Conservation (phyloP, 306 rosid genomes). For the Inga laurina region DNA sequence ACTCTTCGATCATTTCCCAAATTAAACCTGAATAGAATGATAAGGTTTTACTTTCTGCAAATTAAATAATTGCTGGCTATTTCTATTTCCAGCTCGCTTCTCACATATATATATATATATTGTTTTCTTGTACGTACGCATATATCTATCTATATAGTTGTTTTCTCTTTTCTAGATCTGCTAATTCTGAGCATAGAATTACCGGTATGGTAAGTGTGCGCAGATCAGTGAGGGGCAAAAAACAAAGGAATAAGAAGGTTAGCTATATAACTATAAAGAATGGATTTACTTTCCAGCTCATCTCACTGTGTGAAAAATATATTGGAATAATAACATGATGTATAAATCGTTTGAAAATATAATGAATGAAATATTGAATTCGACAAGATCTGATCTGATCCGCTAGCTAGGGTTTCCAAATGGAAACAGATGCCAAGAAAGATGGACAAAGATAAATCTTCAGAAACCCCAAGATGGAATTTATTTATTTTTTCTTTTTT, state of each 20-base stretch:
- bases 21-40: conserved; percentile 24
- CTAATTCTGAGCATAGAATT: conserved; percentile 17
- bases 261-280: not conserved
- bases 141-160: not conserved
- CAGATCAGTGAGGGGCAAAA: conserved; percentile 3
- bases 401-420: conserved; percentile 32
- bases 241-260: conserved; percentile 16
- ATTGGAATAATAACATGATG: not conserved
- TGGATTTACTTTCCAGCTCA: not conserved
- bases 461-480: conserved; percentile 12
- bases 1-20: not conserved
- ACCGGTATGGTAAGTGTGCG: not conserved
- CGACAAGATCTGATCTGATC: not conserved
- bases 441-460: conserved; percentile 9
- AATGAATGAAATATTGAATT: conserved; percentile 3
- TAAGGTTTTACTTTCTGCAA: conserved; percentile 15
- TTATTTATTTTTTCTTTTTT: not conserved
- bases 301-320: not conserved
- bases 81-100: conserved; percentile 21
- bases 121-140: conserved; percentile 1
- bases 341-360: not conserved
- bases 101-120: not conserved
- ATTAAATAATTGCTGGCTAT: conserved; percentile 18
- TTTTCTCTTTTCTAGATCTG: not conserved
- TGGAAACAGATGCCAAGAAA: conserved; percentile 22